Conservation (phyloP, 345 rosid genomes). For the Triadica sebifera region DNA sequence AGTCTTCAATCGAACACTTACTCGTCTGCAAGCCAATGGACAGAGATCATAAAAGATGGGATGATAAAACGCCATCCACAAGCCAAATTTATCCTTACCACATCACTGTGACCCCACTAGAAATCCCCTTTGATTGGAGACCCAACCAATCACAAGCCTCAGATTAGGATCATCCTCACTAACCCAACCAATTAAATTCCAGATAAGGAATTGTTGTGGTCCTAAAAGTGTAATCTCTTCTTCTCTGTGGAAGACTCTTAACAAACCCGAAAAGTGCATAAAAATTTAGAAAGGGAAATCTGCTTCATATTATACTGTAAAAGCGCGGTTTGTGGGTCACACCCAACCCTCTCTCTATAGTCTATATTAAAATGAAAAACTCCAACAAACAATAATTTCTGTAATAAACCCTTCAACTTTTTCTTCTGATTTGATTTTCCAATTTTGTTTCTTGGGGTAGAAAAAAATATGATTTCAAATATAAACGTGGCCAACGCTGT, state of each 20-base stretch:
- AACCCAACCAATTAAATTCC: conserved; percentile 47
- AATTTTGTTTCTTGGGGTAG: background rate
- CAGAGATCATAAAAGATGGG: background rate
- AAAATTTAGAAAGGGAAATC: conserved; percentile 1
- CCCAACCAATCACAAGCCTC: conserved; percentile 47
- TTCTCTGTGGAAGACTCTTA: background rate
- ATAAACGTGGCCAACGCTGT: conserved; percentile 59
- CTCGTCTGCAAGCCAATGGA: too few species aligned
- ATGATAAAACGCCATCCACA: too few species aligned
- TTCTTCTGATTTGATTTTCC: background rate
- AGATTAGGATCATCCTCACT: conserved; percentile 43
- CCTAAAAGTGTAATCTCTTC: conserved; percentile 33
- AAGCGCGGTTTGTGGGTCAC: conserved; percentile 32
- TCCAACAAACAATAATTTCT: background rate
- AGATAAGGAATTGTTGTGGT: conserved; percentile 67
- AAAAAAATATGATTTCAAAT: conserved; percentile 32
- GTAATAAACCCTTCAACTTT: too few species aligned
- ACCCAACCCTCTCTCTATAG: background rate
- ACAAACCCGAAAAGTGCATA: conserved; percentile 28
- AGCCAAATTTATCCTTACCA: background rate
- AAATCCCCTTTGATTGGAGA: conserved; percentile 51
- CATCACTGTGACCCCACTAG: conserved; percentile 21
- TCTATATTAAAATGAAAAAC: too few species aligned
- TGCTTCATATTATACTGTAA: background rate
- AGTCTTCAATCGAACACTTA: too few species aligned